Conservation (phyloP, 331 rosid genomes). For the Quercus lobata region DNA sequence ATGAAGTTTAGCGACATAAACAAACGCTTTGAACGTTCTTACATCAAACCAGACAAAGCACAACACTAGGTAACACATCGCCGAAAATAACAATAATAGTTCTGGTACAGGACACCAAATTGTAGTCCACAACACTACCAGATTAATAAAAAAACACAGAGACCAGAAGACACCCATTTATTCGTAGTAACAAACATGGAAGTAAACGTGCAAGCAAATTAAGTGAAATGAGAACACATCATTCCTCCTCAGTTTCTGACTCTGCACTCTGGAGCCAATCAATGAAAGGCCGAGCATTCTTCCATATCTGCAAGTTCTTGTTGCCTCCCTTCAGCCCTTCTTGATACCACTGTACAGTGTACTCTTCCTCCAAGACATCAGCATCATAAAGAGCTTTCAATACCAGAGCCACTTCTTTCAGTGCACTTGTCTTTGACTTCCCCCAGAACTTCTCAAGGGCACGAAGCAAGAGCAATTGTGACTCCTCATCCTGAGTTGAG, state of each 20-base stretch:
- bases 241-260: constrained; percentile 63
- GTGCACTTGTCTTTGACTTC: constrained; percentile 30
- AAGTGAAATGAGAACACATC: neutral
- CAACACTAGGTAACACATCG: neutral
- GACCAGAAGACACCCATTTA: constrained; percentile 20
- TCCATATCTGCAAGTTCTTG: constrained; percentile 50
- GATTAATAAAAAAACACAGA: neutral
- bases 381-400: constrained; percentile 56
- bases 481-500: constrained; percentile 37
- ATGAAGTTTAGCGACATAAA: neutral
- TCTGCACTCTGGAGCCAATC: constrained; percentile 70
- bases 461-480: constrained; percentile 31
- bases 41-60: neutral
- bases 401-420: constrained; percentile 54
- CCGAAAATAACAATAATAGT: neutral
- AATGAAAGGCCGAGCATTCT: constrained; percentile 51
- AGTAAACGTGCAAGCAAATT: neutral
- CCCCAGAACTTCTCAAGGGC: constrained; percentile 45
- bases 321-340: constrained; percentile 39
- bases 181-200: constrained; percentile 11
- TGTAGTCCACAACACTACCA: neutral
- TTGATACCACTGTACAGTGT: constrained; percentile 48
- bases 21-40: neutral
- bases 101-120: neutral
- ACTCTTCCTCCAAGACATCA: constrained; percentile 59